Base-by-base conservation (phyloP, 192 early-diverging fungal species). In the Rhizophagus sp. region DNA sequence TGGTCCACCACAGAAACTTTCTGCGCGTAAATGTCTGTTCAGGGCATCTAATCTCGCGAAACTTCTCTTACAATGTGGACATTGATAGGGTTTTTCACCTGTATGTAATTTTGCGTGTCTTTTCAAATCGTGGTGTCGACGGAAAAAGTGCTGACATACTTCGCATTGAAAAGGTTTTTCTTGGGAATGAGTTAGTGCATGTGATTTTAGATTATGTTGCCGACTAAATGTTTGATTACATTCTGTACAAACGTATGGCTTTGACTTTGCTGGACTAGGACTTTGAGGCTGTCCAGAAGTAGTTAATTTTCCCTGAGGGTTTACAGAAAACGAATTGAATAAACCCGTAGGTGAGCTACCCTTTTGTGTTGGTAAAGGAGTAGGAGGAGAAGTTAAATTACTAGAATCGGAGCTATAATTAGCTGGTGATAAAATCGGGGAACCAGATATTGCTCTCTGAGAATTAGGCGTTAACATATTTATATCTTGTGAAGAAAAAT, bases 181-280 rank as follows among this genome's bases (percentile, higher is more conserved):
- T 11, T 85, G 83, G 27, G 87, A 86, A 78, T 90, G 89, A 8
- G 87, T 88, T 75, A 88, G 75, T 6, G 87, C 87, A 79, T 90
- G 89, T 25, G 88, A 88, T 69, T 88, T 88, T 52, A 90, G 84
- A 79, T 90, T 88, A 79, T 90, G 89, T 79, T 87, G 86, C 7
- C 88, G 84, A 81, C 84, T 86, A 70, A 90, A 90, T 24, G 87
- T 88, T 78, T 87, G 81, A 81, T 88, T 86, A 80, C 88, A 90
- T 70, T 86, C 83, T 67, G 83, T 75, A 80, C 88, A 90, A 17
- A 84, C 83, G 65, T 86, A 90, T 2, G 87, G 87, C 81, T 88
- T 88, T 49, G 63, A 9, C 27, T 79, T 79, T 47, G 10, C 24
- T 12, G 77, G 47, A 52, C 19, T 68, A 62, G 77, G 77, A 79